Evolutionary conservation across 768 basidiomycete species (phyloP), one percentile per base, ranked within the genome.

Genomic region (Gautieria morchelliformis): DNA sequence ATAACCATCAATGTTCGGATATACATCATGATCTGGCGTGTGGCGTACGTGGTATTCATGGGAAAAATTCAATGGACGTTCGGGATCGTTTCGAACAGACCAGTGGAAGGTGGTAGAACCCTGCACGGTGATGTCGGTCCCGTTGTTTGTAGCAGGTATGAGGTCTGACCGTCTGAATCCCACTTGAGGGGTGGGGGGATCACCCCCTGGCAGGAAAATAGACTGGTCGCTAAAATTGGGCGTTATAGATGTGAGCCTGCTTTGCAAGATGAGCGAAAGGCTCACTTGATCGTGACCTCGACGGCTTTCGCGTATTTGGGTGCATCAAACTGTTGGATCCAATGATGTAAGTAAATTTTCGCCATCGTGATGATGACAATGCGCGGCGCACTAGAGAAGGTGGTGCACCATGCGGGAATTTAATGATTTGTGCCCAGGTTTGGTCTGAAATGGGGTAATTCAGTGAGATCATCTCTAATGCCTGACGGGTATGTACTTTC

Each of bases 91-190:
- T 30, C 62, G 62, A 11, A 63, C 40, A 14, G 60, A 59, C 60
- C 62, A 62, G 44, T 62, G 62, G 60, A 63, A 61, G 9, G 60
- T 63, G 20, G 60, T 58, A 33, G 60, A 59, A 20, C 60, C 57
- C 41, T 61, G 55, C 11, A 58, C 58, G 3, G 59, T 58, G 45
- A 51, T 58, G 30, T 56, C 46, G 27, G 64, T 59, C 20, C 60
- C 54, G 37, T 65, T 58, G 33, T 62, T 59, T 11, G 27, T 44
- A 12, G 65, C 60, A 39, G 59, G 59, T 44, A 66, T 63, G 49
- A 66, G 50, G 51, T 66, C 65, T 6, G 65, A 62, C 17, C 62
- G 60, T 11, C 61, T 47, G 53, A 62, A 62, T 1, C 61, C 61
- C 15, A 58, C 56, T 50, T 62, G 56, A n/a, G 61, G 59, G n/a